phyloP scores from a whole-genome alignment of 345 rosid genomes.

The Citropsis articulata region DNA sequence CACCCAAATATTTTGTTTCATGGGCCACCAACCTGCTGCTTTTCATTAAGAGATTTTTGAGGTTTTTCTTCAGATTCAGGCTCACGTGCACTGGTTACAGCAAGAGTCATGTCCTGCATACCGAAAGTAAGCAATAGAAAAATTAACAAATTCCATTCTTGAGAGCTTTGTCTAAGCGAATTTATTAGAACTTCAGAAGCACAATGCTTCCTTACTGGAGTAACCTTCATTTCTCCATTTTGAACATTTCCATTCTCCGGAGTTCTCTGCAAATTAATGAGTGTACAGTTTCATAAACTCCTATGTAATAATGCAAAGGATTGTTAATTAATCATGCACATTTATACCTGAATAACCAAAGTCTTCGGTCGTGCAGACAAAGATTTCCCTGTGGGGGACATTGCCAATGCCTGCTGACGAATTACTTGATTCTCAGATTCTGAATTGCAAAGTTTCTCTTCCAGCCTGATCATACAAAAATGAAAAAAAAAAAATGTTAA shows the following conservation, averaged over 20 bases:
- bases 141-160: slow-evolving; percentile 9
- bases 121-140: slow-evolving; percentile 15
- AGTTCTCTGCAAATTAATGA: slow-evolving; percentile 64
- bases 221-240: slow-evolving; percentile 69
- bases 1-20: neutral
- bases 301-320: slow-evolving; percentile 10
- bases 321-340: slow-evolving; percentile 2
- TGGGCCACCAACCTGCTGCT: slow-evolving; percentile 71
- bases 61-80: slow-evolving; percentile 99
- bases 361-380: slow-evolving; percentile 67
- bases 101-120: slow-evolving; percentile 58
- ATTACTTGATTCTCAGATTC: slow-evolving; percentile 99
- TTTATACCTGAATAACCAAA: slow-evolving; percentile 63
- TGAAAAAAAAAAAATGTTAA: slow-evolving; percentile 18
- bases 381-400: slow-evolving; percentile 90
- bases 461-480: slow-evolving; percentile 50
- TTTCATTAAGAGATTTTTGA: slow-evolving; percentile 92
- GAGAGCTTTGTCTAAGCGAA: neutral
- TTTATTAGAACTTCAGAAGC: neutral
- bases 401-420: slow-evolving; percentile 91
- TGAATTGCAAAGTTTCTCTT: slow-evolving; percentile 92
- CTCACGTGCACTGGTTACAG: slow-evolving; percentile 58
- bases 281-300: slow-evolving; percentile 17
- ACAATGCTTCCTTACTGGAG: slow-evolving; percentile 44
- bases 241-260: slow-evolving; percentile 72